Percentiles rank a stretch among this genome's conserved stretches.
Evolutionary conservation across 2,329 filamentous ascomycete species (phyloP).

Genomic region (Xylariaceae sp.): DNA sequence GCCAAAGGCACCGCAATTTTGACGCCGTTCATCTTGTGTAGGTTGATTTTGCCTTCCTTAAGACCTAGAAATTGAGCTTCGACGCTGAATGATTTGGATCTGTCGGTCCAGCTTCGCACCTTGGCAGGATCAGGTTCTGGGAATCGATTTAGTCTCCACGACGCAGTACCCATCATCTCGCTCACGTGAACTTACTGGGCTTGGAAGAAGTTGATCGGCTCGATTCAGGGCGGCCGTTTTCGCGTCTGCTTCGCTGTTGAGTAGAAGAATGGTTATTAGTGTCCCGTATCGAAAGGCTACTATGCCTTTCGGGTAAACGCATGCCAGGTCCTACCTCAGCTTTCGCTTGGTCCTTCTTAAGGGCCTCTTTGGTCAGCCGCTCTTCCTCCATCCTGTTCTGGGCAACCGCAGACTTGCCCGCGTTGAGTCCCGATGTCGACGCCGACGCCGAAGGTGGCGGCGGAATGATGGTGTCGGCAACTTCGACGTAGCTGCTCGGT

Average conservation of each 20-base stretch:
- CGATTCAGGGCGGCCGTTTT: constrained; percentile 60
- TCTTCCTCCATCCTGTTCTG: constrained; percentile 79
- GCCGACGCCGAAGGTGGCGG: constrained; percentile 36
- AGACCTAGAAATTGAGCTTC: constrained; percentile 95
- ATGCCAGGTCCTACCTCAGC: constrained; percentile 76
- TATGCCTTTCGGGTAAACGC: constrained; percentile 73
- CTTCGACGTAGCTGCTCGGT: constrained; percentile 91
- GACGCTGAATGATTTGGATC: constrained; percentile 93
- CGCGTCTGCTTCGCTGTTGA: constrained; percentile 70
- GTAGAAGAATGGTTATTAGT: constrained; percentile 64
- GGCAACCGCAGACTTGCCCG: constrained; percentile 65
- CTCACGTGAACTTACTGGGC: constrained; percentile 61
- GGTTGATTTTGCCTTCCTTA: constrained; percentile 92
- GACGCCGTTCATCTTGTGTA: constrained; percentile 96
- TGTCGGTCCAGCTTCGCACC: constrained; percentile 90
- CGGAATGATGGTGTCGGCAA: constrained; percentile 61
- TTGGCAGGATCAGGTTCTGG: constrained; percentile 79
- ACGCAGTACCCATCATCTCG: neutral
- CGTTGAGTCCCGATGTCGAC: constrained; percentile 49
- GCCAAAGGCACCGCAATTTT: constrained; percentile 94
- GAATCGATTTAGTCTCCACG: constrained; percentile 16
- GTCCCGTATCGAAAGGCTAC: constrained; percentile 69
- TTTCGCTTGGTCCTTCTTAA: constrained; percentile 64
- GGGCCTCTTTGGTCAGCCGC: constrained; percentile 75
- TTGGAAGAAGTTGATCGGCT: constrained; percentile 57